Conservation (phyloP, 2,329 filamentous ascomycete genomes). For the Penicillium frequentans region DNA sequence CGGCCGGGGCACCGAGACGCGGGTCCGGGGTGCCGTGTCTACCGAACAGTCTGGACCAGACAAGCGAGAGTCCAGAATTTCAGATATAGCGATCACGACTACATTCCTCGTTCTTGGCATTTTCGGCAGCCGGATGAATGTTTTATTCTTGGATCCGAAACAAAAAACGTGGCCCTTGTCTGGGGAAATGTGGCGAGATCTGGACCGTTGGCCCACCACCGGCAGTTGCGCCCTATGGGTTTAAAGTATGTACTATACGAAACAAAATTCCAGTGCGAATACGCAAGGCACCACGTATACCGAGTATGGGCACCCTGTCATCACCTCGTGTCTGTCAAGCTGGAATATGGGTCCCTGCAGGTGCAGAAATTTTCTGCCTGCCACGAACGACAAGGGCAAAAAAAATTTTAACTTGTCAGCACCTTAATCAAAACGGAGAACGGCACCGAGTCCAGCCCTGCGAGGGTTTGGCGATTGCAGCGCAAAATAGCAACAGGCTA, state of each 20-base stretch:
- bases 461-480: slow-evolving; percentile 10
- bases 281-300: slow-evolving; percentile 5
- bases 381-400: not conserved
- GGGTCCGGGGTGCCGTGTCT: slow-evolving; percentile 18
- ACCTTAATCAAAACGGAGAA: slow-evolving; percentile 16
- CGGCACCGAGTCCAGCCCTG: slow-evolving; percentile 3
- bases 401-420: slow-evolving; percentile 24
- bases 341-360: slow-evolving; percentile 9
- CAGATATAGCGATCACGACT: slow-evolving; percentile 1
- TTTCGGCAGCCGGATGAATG: not conserved
- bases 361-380: not conserved
- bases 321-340: slow-evolving; percentile 3
- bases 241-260: not conserved
- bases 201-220: slow-evolving; percentile 7
- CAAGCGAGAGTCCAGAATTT: slow-evolving; percentile 1
- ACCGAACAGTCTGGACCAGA: slow-evolving; percentile 19
- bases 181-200: slow-evolving; percentile 23
- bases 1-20: slow-evolving; percentile 10
- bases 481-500: slow-evolving; percentile 23
- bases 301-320: not conserved
- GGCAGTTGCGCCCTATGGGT: not conserved
- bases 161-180: slow-evolving; percentile 16
- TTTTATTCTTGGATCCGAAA: slow-evolving; percentile 6
- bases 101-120: not conserved
- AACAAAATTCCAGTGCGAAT: not conserved